Evolutionary conservation across 1,284 basidiomycete species (phyloP), one percentile per base, ranked within the genome.

Genomic region (Mycosarcoma maydis): DNA sequence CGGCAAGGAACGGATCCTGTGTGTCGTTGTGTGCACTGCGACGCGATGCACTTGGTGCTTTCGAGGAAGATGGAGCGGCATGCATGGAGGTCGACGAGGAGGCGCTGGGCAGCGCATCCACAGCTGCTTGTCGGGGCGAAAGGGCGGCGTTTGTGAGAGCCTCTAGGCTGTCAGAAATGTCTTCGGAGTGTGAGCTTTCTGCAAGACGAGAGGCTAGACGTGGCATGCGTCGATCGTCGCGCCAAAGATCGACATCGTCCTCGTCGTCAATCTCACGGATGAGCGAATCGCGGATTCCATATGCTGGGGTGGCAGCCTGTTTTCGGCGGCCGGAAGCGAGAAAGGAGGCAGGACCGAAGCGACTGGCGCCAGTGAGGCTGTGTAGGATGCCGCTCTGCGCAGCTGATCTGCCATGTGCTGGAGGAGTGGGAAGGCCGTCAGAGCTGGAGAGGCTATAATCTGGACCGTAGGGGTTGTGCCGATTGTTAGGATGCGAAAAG

Each of bases 201-300:
- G 53, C 67, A 3, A 65, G 52, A 27, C 61, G 67, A 24, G 62
- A 55, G 19, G 62, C 70, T 24, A 65, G 33, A 17, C 49, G 51
- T 8, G 60, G 50, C 60, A 69, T 53, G 6, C 66, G 43, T 45
- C 70, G 59, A 27, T 73, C 59, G 19, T 73, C 67, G 17, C 56
- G 59, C 70, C 70, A 73, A 16, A 73, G 65, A 24, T 73, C 70
- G 36, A 73, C 70, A 22, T 73, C 70, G 30, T 73, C 70, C 24
- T 73, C 70, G 27, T 73, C 70, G 39, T 73, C 70, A 20, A 73
- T 70, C 53, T 73, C 70, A 17, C 70, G 60, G 19, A 73, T 73
- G 38, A 69, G 46, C n/a, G 65, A 69, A 36, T 66, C 70, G 24
- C 48, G 59, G n/a, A 73, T 46, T 3, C 40, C 62, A n/a, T 46